phyloP scores from a whole-genome alignment of 139 green algal genomes.

The Picochlorum sp. region DNA sequence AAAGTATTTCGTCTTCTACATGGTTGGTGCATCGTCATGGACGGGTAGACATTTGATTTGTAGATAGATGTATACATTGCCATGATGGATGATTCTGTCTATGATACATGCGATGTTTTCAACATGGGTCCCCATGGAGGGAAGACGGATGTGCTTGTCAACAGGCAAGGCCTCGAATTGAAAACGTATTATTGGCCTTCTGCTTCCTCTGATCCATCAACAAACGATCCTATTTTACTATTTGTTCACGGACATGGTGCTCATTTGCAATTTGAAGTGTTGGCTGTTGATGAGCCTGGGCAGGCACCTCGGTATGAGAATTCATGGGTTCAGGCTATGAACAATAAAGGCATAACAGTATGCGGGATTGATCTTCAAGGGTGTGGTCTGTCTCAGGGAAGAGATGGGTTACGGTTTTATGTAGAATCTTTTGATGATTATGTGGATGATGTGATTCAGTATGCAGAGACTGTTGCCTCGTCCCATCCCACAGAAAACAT shows the following conservation, averaged over 20 bases:
- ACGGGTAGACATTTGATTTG: too few relatives aligned
- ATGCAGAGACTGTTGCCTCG: constrained; percentile 5
- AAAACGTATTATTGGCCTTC: constrained; percentile 46
- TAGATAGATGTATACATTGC: too few relatives aligned
- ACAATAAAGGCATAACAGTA: constrained; percentile 48
- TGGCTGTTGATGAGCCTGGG: constrained; percentile 22
- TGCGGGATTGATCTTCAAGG: constrained; percentile 56
- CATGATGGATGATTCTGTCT: too few relatives aligned
- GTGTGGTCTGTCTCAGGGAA: constrained; percentile 46
- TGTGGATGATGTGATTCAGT: constrained; percentile 50
- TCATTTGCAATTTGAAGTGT: constrained; percentile 41
- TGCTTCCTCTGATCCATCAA: background rate
- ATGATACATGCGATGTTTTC: background rate
- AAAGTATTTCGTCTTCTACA: too few relatives aligned
- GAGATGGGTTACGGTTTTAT: constrained; percentile 37
- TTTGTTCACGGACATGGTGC: constrained; percentile 55
- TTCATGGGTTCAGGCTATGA: constrained; percentile 57
- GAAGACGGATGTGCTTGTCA: constrained; percentile 19
- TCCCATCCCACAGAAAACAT: constrained; percentile 24
- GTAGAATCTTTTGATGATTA: constrained; percentile 48
- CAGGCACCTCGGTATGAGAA: constrained; percentile 39
- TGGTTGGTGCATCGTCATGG: too few relatives aligned
- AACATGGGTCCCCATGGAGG: constrained; percentile 25
- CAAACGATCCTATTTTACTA: constrained; percentile 34
- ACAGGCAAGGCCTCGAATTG: constrained; percentile 25